Evolutionary conservation across 2,329 filamentous ascomycete species (phyloP), one percentile per base, ranked within the genome.

Genomic region (Sphaerulina musiva): DNA sequence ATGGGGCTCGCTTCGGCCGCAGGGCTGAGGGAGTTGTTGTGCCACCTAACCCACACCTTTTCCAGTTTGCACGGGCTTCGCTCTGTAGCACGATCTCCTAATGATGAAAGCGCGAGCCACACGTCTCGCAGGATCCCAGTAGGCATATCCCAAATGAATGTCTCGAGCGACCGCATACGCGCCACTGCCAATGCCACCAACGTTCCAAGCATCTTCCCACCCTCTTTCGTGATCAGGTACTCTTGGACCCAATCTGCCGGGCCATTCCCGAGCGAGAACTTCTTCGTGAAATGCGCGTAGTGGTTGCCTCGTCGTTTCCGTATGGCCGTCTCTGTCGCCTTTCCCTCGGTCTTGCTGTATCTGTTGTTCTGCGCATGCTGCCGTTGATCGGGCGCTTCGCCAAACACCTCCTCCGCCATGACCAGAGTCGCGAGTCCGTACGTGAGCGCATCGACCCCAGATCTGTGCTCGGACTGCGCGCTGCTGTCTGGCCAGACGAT

Each of bases 121-220:
- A 92, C 85, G 67, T 92, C 87, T 50, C 87, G 80, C 50, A 90
- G 73, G 14, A 93, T 85, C 1, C 88, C 89, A 0, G 88, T 93
- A 0, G 88, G 88, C 88, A 93, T 92, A 65, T 95, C 88, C 88
- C 88, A 93, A 2, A 88, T 78, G 65, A 93, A 93, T 0, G 83
- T 84, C 70, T 93, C 88, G 39, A 95, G 76, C 64, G 88, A 89
- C 48, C 82, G 75, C 88, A 93, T 93, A 58, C 86, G 84, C 42
- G 84, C 83, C n/a, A 93, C 78, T 10, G 87, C 86, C 59, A 91
- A 73, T 8, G 87, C 86, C 10, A 90, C 87, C 47, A 93, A 73
- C 1, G 87, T 92, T 4, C 87, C 87, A n/a, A 93, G 77, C 87
- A 93, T 90, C 73, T 92, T 93, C 2, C 89, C 89, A 53, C 85